phyloP scores from a whole-genome alignment of 345 rosid species.

The Anastatica hierochuntica region DNA sequence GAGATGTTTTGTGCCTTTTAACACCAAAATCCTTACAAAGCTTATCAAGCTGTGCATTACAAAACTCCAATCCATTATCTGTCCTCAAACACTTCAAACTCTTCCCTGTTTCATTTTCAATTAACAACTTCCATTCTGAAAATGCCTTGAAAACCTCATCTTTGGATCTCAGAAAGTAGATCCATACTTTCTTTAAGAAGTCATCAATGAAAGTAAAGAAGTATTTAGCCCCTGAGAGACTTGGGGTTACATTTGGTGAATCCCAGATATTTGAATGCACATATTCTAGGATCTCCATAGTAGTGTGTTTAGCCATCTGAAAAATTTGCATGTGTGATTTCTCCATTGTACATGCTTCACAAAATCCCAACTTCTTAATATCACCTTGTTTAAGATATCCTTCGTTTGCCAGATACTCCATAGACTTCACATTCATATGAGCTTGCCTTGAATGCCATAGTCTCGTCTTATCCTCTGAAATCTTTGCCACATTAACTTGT shows the following conservation, averaged over 20 bases:
- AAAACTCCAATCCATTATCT: no score
- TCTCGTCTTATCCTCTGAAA: no score
- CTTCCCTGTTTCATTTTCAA: not conserved
- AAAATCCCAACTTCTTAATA: not conserved
- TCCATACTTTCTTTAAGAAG: no score
- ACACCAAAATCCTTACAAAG: not conserved
- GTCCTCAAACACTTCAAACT: not conserved
- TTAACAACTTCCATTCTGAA: not conserved
- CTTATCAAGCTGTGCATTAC: no score
- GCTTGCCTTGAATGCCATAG: no score
- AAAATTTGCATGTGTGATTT: not conserved
- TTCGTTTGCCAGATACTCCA: not conserved
- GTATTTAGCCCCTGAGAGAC: no score
- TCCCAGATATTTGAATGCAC: not conserved
- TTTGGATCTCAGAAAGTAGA: no score
- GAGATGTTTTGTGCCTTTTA: not conserved
- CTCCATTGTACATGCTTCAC: not conserved
- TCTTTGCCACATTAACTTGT: no score
- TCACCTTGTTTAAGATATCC: not conserved
- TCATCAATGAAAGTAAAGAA: no score
- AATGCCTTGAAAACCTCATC: no score
- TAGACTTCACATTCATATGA: not conserved
- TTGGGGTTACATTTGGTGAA: not conserved
- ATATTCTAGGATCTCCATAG: not conserved
- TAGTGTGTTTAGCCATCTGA: not conserved